Base-by-base conservation (phyloP, 176 grass and related monocot species). In the Pontederia crassipes region DNA sequence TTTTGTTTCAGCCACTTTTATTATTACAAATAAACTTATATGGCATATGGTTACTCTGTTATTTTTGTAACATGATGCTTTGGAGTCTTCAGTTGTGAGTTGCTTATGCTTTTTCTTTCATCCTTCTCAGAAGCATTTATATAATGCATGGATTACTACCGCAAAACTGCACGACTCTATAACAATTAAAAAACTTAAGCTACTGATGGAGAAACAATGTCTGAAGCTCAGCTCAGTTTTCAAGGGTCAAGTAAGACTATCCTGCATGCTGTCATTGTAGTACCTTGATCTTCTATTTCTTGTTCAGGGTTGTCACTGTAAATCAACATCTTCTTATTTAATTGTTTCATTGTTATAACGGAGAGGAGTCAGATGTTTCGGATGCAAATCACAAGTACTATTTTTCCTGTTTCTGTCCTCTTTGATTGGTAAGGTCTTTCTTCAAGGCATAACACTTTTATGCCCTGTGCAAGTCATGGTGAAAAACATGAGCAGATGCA, bases 211-310 rank as follows among this genome's bases (percentile, higher is more conserved):
- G 29, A 64, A 11, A 71, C 81, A 79, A 62, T 83, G 73, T 72
- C 73, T 84, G 82, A 86, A 98, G 71, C 84, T 89, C 65, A 74
- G 75, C 74, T 87, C 82, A 35, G 74, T 98, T 86, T 73, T 93
- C 47, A 89, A 83, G 72, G 79, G 88, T 46, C 79, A 98, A 67
- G 94, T 87, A 89, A 86, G 59, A 49, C 45, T 67, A 28, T 53
- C 79, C 20, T 11, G 12, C 6, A 59, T 59, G 11, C 28, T 4
- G 1, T 27, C 27, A 6, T 54, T 16, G 12, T 15, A 1, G 13
- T 59, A 5, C 20, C 20, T 6, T 5, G 28, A 28, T 6, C 28
- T 27, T 40, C 32, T 40, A 4, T 0, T 40, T 40, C 32, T 40
- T 0, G 32, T 40, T 40, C 32, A 40, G 32, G 32, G 6, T 40